These are phyloP conservation scores for Periconia sp. DNA, from an alignment of 2,329 filamentous ascomycete species.

Conservation along the genomic window DNA sequence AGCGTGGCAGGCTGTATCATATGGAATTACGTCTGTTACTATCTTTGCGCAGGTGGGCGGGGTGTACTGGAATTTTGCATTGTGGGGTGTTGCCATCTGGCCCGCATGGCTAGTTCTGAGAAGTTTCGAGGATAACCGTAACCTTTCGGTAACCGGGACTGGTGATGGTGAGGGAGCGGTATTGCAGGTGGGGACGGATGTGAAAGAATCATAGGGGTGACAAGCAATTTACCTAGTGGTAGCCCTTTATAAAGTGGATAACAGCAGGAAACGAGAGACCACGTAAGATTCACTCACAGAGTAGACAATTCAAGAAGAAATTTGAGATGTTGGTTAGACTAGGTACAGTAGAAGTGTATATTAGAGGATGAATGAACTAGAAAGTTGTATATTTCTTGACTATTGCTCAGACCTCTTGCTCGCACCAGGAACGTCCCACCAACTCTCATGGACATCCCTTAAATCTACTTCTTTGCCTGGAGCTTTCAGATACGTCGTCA, in stretches of 20 bases:
- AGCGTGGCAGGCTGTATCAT: slow-evolving; percentile 75
- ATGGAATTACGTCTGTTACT: slow-evolving; percentile 67
- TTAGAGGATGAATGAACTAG: no score
- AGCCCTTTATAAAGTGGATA: no score
- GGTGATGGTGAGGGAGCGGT: no score
- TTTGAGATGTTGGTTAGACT: background rate
- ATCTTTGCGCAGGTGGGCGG: slow-evolving; percentile 70
- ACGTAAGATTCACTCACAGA: no score
- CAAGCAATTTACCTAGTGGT: no score
- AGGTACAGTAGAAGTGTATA: no score
- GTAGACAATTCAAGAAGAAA: background rate
- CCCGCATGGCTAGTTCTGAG: slow-evolving; percentile 72
- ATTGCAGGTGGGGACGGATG: no score
- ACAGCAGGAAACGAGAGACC: no score
- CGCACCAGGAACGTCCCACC: slow-evolving; percentile 55
- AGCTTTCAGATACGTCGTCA: slow-evolving; percentile 67
- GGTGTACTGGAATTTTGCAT: slow-evolving; percentile 72
- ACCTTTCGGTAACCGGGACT: no score
- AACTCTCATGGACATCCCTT: slow-evolving; percentile 69
- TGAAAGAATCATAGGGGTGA: no score
- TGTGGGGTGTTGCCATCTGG: slow-evolving; percentile 68
- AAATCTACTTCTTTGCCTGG: slow-evolving; percentile 63
- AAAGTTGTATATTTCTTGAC: background rate
- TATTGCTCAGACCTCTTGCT: slow-evolving; percentile 19
- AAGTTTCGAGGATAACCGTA: slow-evolving; percentile 61